phyloP scores from a whole-genome alignment of 768 basidiomycete genomes.

The Suillus discolor region DNA sequence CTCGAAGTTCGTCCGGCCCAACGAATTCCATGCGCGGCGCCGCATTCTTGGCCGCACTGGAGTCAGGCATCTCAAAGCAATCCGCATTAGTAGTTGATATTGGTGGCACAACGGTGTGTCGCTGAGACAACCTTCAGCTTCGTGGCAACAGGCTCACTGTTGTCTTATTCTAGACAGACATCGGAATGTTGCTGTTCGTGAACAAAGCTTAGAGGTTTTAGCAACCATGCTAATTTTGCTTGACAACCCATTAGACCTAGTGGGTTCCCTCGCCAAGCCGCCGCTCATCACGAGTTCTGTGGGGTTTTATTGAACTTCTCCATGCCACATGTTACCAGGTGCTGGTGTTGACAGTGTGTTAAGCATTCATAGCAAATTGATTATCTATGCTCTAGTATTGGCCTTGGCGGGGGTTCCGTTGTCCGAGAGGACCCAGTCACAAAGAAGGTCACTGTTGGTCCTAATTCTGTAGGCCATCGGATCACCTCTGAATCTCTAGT shows the following conservation, averaged over 20 bases:
- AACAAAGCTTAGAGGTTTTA: neutral
- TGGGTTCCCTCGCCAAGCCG: conserved; percentile 65
- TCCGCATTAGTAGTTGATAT: conserved; percentile 60
- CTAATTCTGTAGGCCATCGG: conserved; percentile 64
- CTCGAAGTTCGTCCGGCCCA: conserved; percentile 47
- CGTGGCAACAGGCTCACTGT: conserved; percentile 9
- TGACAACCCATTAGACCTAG: conserved; percentile 38
- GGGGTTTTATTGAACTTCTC: conserved; percentile 64
- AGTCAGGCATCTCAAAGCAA: conserved; percentile 34
- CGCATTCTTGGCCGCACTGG: conserved; percentile 54
- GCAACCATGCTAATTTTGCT: conserved; percentile 1
- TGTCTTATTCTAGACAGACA: conserved; percentile 44
- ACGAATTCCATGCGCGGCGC: conserved; percentile 76
- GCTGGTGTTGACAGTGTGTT: conserved; percentile 8
- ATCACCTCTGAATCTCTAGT: conserved; percentile 50
- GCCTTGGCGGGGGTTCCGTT: conserved; percentile 65
- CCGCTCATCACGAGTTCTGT: conserved; percentile 61
- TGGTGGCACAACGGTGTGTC: conserved; percentile 58
- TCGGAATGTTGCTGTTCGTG: conserved; percentile 55
- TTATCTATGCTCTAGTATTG: conserved; percentile 42
- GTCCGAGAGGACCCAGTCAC: conserved; percentile 38
- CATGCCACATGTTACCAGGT: conserved; percentile 55
- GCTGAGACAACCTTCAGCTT: conserved; percentile 10
- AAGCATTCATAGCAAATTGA: neutral
- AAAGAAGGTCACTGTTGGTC: conserved; percentile 54